Conservation (phyloP, 768 basidiomycete species). For the Rossbeevera mucosa region DNA sequence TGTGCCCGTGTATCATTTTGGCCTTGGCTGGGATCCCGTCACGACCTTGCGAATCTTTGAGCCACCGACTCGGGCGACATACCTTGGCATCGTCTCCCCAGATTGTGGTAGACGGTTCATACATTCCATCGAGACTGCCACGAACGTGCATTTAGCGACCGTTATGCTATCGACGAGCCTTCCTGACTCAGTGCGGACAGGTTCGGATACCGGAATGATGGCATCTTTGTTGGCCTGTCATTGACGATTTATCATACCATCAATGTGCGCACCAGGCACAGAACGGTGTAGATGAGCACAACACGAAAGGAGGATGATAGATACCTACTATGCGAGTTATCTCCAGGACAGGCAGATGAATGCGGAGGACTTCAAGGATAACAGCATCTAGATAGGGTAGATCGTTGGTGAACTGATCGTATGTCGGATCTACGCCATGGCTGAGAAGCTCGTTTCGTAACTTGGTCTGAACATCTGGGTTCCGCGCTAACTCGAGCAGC, state of each 20-base stretch:
- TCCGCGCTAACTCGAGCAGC: constrained; percentile 48
- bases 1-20: constrained; percentile 43
- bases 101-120: constrained; percentile 48
- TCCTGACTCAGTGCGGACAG: constrained; percentile 41
- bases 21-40: constrained; percentile 25
- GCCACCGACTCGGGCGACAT: constrained; percentile 64
- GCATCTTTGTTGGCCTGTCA: constrained; percentile 48
- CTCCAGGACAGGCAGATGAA: constrained; percentile 38
- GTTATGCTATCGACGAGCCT: constrained; percentile 34
- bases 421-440: constrained; percentile 45
- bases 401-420: constrained; percentile 45
- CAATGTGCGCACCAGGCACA: background rate
- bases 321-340: constrained; percentile 5
- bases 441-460: constrained; percentile 46
- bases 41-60: constrained; percentile 25
- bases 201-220: constrained; percentile 49
- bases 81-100: constrained; percentile 60
- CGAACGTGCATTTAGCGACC: constrained; percentile 43
- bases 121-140: constrained; percentile 40
- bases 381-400: constrained; percentile 55
- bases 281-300: background rate
- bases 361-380: constrained; percentile 40
- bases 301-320: background rate
- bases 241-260: background rate
- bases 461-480: constrained; percentile 42